These are phyloP conservation scores for Trichophyton verrucosum DNA, from an alignment of 2,329 filamentous ascomycete genomes.

Conservation along the genomic window DNA sequence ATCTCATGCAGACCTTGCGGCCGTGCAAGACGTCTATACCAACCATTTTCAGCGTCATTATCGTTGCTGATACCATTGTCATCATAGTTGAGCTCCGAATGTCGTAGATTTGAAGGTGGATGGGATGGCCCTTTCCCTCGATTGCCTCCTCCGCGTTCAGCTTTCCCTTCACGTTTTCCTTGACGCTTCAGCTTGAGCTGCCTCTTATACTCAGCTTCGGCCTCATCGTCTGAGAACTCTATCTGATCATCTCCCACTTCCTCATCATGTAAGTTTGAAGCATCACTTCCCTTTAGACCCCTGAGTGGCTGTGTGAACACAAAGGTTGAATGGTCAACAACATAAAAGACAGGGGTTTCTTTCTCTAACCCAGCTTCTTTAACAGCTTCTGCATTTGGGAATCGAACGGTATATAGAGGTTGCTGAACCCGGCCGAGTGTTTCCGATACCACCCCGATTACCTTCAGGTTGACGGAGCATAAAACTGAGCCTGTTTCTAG, in stretches of 20 bases:
- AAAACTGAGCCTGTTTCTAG: constrained; percentile 75
- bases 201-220: constrained; percentile 70
- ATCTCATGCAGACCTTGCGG: constrained; percentile 50
- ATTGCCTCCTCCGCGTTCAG: constrained; percentile 28
- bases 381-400: constrained; percentile 57
- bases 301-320: constrained; percentile 78
- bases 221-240: constrained; percentile 95
- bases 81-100: constrained; percentile 50
- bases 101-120: constrained; percentile 29
- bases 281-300: constrained; percentile 75
- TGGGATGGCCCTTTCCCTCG: constrained; percentile 22
- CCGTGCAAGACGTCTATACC: constrained; percentile 57
- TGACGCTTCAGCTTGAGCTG: constrained; percentile 55
- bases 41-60: constrained; percentile 28
- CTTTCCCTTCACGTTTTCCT: constrained; percentile 40
- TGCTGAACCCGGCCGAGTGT: constrained; percentile 75
- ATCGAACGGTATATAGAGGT: constrained; percentile 74
- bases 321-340: constrained; percentile 62
- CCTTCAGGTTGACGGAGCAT: constrained; percentile 59
- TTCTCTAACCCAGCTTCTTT: constrained; percentile 52
- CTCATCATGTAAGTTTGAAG: constrained; percentile 89
- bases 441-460: constrained; percentile 74
- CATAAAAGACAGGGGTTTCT: constrained; percentile 65
- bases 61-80: constrained; percentile 34
- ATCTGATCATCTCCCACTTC: constrained; percentile 75